Percentiles rank a stretch among this genome's conserved stretches.
Evolutionary conservation across 2,329 filamentous ascomycete species (phyloP).

Genomic region (Fusarium praegraminearum): DNA sequence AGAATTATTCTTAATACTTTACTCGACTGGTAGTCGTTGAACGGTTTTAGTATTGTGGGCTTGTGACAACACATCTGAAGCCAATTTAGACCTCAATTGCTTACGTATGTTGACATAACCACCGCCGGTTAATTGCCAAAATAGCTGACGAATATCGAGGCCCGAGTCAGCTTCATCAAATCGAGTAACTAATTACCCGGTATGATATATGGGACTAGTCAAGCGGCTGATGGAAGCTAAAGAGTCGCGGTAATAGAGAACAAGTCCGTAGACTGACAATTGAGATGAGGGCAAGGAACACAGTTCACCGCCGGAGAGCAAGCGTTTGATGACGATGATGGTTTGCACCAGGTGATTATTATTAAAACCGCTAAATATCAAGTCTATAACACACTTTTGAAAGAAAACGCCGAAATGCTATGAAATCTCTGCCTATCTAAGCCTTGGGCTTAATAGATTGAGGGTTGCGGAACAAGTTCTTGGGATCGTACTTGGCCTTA

Average conservation of each 20-base stretch:
- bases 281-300: no score
- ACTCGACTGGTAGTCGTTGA: no score
- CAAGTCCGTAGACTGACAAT: neutral
- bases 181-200: neutral
- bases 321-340: neutral
- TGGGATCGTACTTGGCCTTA: slow-evolving; percentile 54
- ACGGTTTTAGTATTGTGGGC: no score
- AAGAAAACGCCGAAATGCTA: neutral
- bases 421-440: neutral
- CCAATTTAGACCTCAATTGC: neutral
- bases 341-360: neutral
- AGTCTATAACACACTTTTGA: neutral
- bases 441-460: slow-evolving; percentile 47
- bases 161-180: neutral
- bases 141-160: neutral
- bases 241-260: no score
- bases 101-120: neutral
- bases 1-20: no score
- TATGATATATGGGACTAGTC: no score
- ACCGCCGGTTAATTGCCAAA: neutral
- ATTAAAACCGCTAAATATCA: slow-evolving; percentile 1
- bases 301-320: no score
- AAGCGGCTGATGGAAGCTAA: no score
- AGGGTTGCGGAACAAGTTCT: slow-evolving; percentile 56
- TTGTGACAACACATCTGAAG: neutral